A percentile compares a stretch with the other conserved stretches of the same genome.
phyloP scores from a whole-genome alignment of 805 yeast species.

The Dipodascopsis uninucleata region DNA sequence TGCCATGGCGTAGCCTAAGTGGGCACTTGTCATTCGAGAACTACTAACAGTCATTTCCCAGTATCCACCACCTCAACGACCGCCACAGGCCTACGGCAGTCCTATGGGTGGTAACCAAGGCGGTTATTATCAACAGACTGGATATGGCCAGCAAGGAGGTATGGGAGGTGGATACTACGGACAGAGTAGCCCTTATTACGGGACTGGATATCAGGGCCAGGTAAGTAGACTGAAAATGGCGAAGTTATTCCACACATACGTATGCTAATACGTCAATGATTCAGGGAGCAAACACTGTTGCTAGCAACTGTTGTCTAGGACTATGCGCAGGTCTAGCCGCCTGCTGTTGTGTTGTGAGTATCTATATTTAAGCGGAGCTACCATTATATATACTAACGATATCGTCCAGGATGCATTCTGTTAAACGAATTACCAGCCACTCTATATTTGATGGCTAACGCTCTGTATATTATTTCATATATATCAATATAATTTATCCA shows the following conservation, averaged over 20 bases:
- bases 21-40: no score
- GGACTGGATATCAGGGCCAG: conserved; percentile 1
- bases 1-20: background rate
- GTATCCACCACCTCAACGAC: conserved; percentile 12
- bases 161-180: no score
- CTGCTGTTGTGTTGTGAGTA: conserved; percentile 13
- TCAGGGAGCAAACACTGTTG: background rate
- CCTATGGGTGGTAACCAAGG: conserved; percentile 3
- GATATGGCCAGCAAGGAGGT: no score
- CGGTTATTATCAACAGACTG: conserved; percentile 5
- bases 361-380: background rate
- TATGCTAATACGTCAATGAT: background rate
- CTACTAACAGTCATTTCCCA: no score
- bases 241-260: background rate
- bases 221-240: background rate
- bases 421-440: no score
- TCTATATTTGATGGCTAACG: no score
- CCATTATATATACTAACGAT: background rate
- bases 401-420: conserved; percentile 2
- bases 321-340: conserved; percentile 7
- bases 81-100: conserved; percentile 10
- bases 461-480: no score
- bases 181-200: background rate
- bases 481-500: no score
- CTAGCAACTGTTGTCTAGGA: conserved; percentile 4